Percentiles rank a stretch among this genome's conserved stretches.
These are phyloP conservation scores for Fusarium torreyae DNA, from an alignment of 2,329 filamentous ascomycete species.

Conservation along the genomic window DNA sequence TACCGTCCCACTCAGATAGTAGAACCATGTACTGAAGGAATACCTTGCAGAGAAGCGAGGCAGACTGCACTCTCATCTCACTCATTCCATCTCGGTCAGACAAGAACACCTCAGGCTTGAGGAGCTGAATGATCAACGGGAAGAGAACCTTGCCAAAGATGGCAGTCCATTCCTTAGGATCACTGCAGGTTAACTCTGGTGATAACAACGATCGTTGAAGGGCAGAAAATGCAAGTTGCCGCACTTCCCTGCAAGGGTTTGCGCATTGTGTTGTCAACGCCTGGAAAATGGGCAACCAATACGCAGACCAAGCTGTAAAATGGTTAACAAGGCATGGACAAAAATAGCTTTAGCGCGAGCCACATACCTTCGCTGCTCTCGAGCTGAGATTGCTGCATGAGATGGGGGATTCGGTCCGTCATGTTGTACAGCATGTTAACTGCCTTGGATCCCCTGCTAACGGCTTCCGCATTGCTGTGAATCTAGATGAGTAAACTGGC, in stretches of 20 bases:
- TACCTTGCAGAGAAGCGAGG: slow-evolving; percentile 93
- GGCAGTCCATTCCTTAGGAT: slow-evolving; percentile 92
- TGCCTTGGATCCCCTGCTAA: slow-evolving; percentile 84
- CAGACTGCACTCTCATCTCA: slow-evolving; percentile 92
- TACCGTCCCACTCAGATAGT: slow-evolving; percentile 86
- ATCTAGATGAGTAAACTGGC: slow-evolving; percentile 1
- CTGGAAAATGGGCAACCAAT: slow-evolving; percentile 96
- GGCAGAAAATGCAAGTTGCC: slow-evolving; percentile 88
- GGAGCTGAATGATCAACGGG: slow-evolving; percentile 85
- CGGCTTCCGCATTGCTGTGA: slow-evolving; percentile 64
- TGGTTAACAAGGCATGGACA: slow-evolving; percentile 26
- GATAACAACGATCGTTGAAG: slow-evolving; percentile 90
- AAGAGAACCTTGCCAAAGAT: slow-evolving; percentile 97
- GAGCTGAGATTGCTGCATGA: slow-evolving; percentile 94
- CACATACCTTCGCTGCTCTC: slow-evolving; percentile 84
- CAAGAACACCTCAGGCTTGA: slow-evolving; percentile 96
- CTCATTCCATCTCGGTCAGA: slow-evolving; percentile 94
- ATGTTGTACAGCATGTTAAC: slow-evolving; percentile 86
- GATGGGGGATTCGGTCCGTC: slow-evolving; percentile 83
- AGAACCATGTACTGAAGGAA: slow-evolving; percentile 94
- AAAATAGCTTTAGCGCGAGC: neutral
- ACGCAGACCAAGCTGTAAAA: slow-evolving; percentile 87
- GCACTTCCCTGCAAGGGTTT: slow-evolving; percentile 93
- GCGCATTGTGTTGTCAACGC: slow-evolving; percentile 91
- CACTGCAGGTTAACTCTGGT: slow-evolving; percentile 83